Evolutionary conservation across 2,329 filamentous ascomycete genomes (phyloP), one percentile per base, ranked within the genome.

Genomic region (Ustulina deusta): DNA sequence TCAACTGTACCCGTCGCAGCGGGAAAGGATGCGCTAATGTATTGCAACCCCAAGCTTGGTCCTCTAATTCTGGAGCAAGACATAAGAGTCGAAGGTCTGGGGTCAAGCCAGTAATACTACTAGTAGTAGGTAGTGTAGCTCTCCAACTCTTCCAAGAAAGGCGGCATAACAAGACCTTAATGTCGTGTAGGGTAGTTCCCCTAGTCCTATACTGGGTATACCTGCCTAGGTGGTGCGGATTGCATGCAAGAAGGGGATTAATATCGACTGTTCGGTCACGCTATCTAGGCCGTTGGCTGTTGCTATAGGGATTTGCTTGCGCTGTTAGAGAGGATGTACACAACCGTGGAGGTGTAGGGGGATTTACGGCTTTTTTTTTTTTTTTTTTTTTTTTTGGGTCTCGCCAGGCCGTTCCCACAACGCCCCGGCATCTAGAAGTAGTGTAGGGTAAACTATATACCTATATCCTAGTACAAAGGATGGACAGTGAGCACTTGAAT

Each of bases 111-210:
- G 44, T 63, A 59, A 57, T 22, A n/a, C n/a, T n/a, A n/a, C n/a
- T n/a, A n/a, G n/a, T n/a, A n/a, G n/a, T n/a, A 46, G 44, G 38
- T 13, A 36, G 42, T n/a, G 49, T 40, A 22, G 27, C 34, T 49
- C 54, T 48, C 61, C 51, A 61, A 60, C 56, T 55, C 48, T 11
- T 17, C n/a, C 56, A 61, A 20, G 27, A 66, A 68, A 42, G 69
- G 63, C 54, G 69, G 67, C 70, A 69, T 73, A 66, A 71, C 69
- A 61, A 32, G 51, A 36, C 58, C 63, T n/a, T n/a, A n/a, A n/a
- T n/a, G n/a, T n/a, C n/a, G n/a, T n/a, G n/a, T n/a, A n/a, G n/a
- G n/a, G 46, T 66, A 71, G 52, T 44, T 61, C 36, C 51, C 51
- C 54, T 65, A 54, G 48, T 29, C 56, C n/a, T 6, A 22, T 15